Evolutionary conservation across 441 rosid species (phyloP).

Genomic region (Iberis amara): DNA sequence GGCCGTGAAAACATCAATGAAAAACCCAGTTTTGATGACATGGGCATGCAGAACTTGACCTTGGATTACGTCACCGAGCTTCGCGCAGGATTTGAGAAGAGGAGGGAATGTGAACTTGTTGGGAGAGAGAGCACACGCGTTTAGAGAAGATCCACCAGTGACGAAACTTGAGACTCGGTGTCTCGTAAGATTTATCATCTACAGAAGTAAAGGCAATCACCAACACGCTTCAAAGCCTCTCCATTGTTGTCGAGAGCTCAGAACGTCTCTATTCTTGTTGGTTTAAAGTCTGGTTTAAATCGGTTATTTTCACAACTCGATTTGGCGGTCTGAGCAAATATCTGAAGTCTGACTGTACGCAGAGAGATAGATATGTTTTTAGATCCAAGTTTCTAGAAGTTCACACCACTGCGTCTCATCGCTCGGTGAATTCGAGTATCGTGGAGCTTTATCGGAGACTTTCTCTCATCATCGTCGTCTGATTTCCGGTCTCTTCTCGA

Average conservation of each 20-base stretch:
- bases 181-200: conserved; percentile 30
- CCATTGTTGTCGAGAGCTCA: conserved; percentile 7
- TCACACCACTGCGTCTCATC: conserved; percentile 22
- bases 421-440: conserved; percentile 31
- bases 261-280: background rate
- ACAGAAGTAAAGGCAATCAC: background rate
- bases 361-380: conserved; percentile 4
- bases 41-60: conserved; percentile 39
- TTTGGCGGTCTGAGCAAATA: conserved; percentile 25
- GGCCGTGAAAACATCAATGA: conserved; percentile 30
- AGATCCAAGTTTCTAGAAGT: conserved; percentile 27
- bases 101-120: conserved; percentile 51
- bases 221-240: conserved; percentile 13
- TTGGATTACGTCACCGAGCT: conserved; percentile 33
- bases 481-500: conserved; percentile 2
- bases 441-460: conserved; percentile 12
- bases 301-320: background rate
- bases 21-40: conserved; percentile 39
- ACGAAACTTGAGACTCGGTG: conserved; percentile 35
- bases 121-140: conserved; percentile 34
- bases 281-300: conserved; percentile 8
- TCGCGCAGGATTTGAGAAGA: conserved; percentile 43
- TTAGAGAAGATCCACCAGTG: conserved; percentile 32
- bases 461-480: conserved; percentile 11
- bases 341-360: conserved; percentile 18